Evolutionary conservation across 192 early-diverging fungal genomes (phyloP).

Genomic region (Podila verticillata): DNA sequence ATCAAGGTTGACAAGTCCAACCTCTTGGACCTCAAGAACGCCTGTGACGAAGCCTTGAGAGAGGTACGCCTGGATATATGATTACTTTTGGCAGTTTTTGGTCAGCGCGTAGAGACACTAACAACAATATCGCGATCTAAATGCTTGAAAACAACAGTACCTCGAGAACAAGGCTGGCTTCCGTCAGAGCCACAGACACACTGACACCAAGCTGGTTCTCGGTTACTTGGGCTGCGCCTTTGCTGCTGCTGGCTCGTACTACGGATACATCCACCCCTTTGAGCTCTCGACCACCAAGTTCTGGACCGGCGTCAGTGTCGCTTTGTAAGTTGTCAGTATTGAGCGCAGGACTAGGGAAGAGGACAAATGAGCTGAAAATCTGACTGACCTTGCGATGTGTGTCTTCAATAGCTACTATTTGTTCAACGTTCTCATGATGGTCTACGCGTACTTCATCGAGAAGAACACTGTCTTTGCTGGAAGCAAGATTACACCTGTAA

Average conservation of each 20-base stretch:
- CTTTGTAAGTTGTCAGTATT: slow-evolving; percentile 51
- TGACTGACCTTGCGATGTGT: too few species aligned
- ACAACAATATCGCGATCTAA: neutral
- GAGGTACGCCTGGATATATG: slow-evolving; percentile 49
- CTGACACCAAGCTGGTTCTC: slow-evolving; percentile 82
- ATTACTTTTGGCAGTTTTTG: neutral
- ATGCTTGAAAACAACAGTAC: slow-evolving; percentile 49
- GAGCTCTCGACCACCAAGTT: slow-evolving; percentile 62
- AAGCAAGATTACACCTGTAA: slow-evolving; percentile 56
- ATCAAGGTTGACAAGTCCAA: slow-evolving; percentile 56
- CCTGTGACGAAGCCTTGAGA: slow-evolving; percentile 71
- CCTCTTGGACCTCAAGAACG: slow-evolving; percentile 63
- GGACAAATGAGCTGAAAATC: neutral
- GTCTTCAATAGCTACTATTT: slow-evolving; percentile 49
- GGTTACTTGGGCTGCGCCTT: slow-evolving; percentile 81
- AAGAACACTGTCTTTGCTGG: slow-evolving; percentile 76
- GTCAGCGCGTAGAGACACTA: neutral
- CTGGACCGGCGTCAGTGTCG: slow-evolving; percentile 67
- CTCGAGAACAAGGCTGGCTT: slow-evolving; percentile 59
- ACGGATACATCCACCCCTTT: slow-evolving; percentile 76
- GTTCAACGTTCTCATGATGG: slow-evolving; percentile 59
- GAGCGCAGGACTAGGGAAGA: neutral
- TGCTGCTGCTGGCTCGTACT: slow-evolving; percentile 75
- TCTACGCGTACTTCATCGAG: slow-evolving; percentile 69
- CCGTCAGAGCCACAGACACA: slow-evolving; percentile 81